These are phyloP conservation scores for Forsythia viridissima DNA, from an alignment of 257 asterid species.

Conservation along the genomic window DNA sequence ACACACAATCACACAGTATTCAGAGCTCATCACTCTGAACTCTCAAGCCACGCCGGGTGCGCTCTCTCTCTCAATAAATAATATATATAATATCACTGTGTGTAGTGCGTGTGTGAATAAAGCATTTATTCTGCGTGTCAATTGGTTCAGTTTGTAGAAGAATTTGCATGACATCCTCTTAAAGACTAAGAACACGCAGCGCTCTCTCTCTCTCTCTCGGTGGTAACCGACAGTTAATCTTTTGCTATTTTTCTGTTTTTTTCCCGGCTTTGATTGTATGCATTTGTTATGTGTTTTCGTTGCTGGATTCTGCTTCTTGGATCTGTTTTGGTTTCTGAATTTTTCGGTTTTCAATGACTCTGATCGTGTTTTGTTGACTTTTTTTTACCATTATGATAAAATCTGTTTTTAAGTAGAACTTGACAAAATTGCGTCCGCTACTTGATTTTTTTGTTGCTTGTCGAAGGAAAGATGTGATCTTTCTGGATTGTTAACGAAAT, in stretches of 20 bases:
- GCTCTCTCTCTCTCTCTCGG: neutral
- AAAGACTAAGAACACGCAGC: neutral
- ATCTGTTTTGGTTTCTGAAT: slow-evolving; percentile 26
- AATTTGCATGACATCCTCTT: slow-evolving; percentile 26
- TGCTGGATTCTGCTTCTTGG: slow-evolving; percentile 9
- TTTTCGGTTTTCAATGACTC: slow-evolving; percentile 22
- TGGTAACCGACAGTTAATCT: slow-evolving; percentile 9
- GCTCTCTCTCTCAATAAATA: neutral
- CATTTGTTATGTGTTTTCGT: neutral
- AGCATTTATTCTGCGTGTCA: neutral
- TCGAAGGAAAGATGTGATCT: slow-evolving; percentile 22
- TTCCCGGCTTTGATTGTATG: neutral
- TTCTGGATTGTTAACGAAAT: neutral
- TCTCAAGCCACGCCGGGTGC: neutral
- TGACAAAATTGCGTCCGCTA: slow-evolving; percentile 23
- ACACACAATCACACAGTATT: neutral
- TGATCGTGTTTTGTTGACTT: neutral
- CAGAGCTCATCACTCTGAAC: slow-evolving; percentile 19
- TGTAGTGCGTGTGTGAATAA: neutral
- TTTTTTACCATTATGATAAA: slow-evolving; percentile 4
- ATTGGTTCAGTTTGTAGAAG: neutral
- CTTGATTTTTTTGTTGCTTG: slow-evolving; percentile 4
- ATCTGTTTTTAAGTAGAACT: slow-evolving; percentile 7
- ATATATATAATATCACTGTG: neutral
- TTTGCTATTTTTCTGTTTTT: neutral